Evolutionary conservation across 345 rosid species (phyloP).

Genomic region (Erysimum cheiranthoides): DNA sequence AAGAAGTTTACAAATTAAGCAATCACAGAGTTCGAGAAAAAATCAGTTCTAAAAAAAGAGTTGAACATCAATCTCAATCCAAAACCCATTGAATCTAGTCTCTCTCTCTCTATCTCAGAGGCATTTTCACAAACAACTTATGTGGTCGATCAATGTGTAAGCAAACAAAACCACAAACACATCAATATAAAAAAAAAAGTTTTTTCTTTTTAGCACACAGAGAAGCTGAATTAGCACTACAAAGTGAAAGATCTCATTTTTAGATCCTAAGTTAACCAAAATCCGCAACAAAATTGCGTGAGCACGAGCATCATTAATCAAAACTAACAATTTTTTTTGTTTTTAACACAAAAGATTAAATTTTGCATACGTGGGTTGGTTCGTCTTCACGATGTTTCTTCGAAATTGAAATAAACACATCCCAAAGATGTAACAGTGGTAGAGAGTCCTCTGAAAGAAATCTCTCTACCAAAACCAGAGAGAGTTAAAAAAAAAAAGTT

Average conservation of each 20-base stretch:
- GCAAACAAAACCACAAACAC: constrained; percentile 8
- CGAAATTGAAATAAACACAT: constrained; percentile 52
- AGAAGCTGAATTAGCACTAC: constrained; percentile 38
- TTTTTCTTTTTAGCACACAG: constrained; percentile 37
- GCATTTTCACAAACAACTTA: constrained; percentile 44
- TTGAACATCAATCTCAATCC: constrained; percentile 84
- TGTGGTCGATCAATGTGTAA: constrained; percentile 38
- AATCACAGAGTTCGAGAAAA: constrained; percentile 65
- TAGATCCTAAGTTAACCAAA: constrained; percentile 56
- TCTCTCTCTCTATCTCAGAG: constrained; percentile 36
- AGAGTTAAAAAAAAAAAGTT: background rate
- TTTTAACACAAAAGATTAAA: background rate
- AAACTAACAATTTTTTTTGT: background rate
- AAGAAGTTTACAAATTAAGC: constrained; percentile 40
- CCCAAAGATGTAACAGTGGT: constrained; percentile 45
- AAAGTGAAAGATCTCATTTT: constrained; percentile 57
- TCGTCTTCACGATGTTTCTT: constrained; percentile 54
- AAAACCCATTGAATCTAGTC: constrained; percentile 77
- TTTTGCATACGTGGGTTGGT: constrained; percentile 57
- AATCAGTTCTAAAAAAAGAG: constrained; percentile 37
- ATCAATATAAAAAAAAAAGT: background rate
- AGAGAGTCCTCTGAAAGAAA: constrained; percentile 11
- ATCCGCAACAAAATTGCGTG: constrained; percentile 34
- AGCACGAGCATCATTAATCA: constrained; percentile 13
- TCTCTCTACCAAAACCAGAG: too few relatives aligned